Base-by-base conservation (phyloP, 2,329 filamentous ascomycete species). In the Scopulariopsis brevicaulis region DNA sequence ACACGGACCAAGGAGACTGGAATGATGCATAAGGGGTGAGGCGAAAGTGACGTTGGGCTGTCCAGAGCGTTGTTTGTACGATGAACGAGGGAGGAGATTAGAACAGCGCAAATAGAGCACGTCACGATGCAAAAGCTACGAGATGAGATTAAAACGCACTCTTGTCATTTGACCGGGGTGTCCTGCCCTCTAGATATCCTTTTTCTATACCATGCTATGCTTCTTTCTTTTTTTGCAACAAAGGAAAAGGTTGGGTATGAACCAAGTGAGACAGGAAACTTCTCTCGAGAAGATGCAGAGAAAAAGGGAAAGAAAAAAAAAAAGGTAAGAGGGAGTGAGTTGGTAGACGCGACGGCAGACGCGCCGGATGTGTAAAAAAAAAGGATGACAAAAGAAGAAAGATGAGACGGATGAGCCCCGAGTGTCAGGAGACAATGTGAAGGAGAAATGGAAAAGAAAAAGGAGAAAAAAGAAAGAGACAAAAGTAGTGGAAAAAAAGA, bases 401-500 rank as follows among this genome's bases (percentile, higher is more conserved):
- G 35, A 56, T 34, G 37, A 48, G 43, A 43, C 50, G 34, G 22
- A 53, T 4, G 28, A 8, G 28, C 4, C 28, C 28, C 28, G 28
- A 32, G 8, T 32, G 28, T 32, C 28, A 8, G 8, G 28, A 32
- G 28, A 32, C 28, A 32, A 32, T 32, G 28, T 32, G 8, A 28
- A 54, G 53, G 1, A 59, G 35, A 57, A 59, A 55, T 11, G 55
- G 20, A 46, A 55, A 35, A 35, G n/a, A 53, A 53, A 51, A 56
- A 54, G 34, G 35, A 20, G 34, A 18, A 8, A 48, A 55, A 56
- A 58, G 20, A 51, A 55, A 56, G 50, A 62, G 57, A 60, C 55
- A 56, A 57, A 57, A 59, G 59, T 20, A 22, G 56, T 34, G 60
- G 50, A 54, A 55, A 63, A 59, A 53, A 57, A 58, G 61, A 60